These are phyloP conservation scores for Microbotryum scabiosae DNA, from an alignment of 1,284 basidiomycete genomes.

Conservation along the genomic window DNA sequence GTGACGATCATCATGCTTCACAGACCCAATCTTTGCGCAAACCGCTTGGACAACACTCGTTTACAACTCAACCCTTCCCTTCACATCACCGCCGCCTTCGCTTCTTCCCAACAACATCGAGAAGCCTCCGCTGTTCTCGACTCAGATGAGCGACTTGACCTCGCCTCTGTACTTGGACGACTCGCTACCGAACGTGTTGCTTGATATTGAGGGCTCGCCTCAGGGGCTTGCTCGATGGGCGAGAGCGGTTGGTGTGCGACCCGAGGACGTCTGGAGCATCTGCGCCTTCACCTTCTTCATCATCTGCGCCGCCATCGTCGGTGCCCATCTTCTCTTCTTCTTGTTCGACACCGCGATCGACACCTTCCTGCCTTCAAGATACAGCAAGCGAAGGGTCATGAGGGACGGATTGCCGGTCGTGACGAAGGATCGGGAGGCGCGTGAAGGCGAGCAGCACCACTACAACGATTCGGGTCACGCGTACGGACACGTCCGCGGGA, in stretches of 20 bases:
- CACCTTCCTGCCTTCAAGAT: slow-evolving; percentile 11
- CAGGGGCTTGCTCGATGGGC: slow-evolving; percentile 61
- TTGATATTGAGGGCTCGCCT: slow-evolving; percentile 44
- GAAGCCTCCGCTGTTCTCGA: slow-evolving; percentile 11
- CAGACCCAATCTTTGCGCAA: slow-evolving; percentile 76
- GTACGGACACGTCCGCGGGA: no score
- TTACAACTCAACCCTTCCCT: slow-evolving; percentile 63
- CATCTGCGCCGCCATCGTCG: slow-evolving; percentile 62
- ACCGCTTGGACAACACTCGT: slow-evolving; percentile 78
- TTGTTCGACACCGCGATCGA: slow-evolving; percentile 18
- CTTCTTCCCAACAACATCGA: slow-evolving; percentile 49
- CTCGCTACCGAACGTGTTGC: slow-evolving; percentile 58
- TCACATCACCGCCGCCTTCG: slow-evolving; percentile 51
- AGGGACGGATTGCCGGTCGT: neutral
- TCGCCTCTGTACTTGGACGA: slow-evolving; percentile 73
- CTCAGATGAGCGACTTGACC: slow-evolving; percentile 56
- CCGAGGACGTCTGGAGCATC: slow-evolving; percentile 73
- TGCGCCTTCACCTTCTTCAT: slow-evolving; percentile 74
- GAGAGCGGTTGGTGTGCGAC: slow-evolving; percentile 65
- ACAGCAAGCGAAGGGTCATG: neutral
- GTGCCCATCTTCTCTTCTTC: slow-evolving; percentile 41
- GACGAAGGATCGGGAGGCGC: neutral
- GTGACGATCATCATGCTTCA: no score
- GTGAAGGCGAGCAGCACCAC: neutral
- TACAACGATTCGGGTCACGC: slow-evolving; percentile 4